Evolutionary conservation across 495 filamentous ascomycete species (phyloP).

Genomic region (Copromyces sp.): DNA sequence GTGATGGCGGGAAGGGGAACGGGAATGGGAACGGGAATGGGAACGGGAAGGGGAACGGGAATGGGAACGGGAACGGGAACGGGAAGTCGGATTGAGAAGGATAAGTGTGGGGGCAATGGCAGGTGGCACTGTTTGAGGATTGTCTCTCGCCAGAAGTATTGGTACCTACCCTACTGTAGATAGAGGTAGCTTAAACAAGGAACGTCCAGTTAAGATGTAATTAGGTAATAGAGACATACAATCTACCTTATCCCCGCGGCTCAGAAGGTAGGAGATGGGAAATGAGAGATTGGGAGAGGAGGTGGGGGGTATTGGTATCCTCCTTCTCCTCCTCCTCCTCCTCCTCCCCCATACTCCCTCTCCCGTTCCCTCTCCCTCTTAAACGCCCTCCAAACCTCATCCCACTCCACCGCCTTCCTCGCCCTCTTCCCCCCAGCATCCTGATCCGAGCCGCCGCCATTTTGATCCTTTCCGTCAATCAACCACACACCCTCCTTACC

Average conservation of each 20-base stretch:
- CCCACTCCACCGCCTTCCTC: not conserved
- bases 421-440: too few relatives aligned
- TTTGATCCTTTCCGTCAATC: not conserved
- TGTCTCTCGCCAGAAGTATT: not conserved
- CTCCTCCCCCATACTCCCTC: not conserved
- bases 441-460: too few relatives aligned
- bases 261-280: not conserved
- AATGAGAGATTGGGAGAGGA: not conserved
- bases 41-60: not conserved
- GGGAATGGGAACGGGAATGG: not conserved
- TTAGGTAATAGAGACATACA: not conserved
- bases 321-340: too few relatives aligned
- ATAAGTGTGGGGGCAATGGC: not conserved
- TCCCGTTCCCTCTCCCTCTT: not conserved
- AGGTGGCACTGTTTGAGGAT: not conserved
- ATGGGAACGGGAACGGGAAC: not conserved
- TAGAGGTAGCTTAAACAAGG: not conserved
- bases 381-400: not conserved
- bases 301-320: too few relatives aligned
- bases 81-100: not conserved
- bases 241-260: too few relatives aligned
- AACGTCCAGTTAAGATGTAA: not conserved
- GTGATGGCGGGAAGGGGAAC: not conserved
- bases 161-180: not conserved
- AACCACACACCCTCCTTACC: not conserved